Conservation (phyloP, 2,329 filamentous ascomycete genomes). For the Podosphaera leucotricha region DNA sequence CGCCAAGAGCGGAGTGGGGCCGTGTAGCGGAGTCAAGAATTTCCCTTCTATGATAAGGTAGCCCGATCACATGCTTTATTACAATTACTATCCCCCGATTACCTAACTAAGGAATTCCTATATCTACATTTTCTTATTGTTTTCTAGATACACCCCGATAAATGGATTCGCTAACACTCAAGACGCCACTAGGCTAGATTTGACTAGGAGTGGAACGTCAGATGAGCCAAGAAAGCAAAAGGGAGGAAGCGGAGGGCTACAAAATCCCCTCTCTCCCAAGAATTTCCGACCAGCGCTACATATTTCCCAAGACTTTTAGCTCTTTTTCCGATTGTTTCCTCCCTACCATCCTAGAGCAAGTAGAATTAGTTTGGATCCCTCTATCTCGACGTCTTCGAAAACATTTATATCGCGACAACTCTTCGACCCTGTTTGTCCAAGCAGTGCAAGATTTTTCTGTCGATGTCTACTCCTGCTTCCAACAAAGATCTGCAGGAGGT, state of each 20-base stretch:
- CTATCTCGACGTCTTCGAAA: not conserved
- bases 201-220: conserved; percentile 1
- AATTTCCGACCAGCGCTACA: not conserved
- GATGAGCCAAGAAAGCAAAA: conserved; percentile 1
- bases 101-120: not conserved
- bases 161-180: not conserved
- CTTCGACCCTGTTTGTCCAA: not conserved
- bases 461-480: conserved; percentile 6
- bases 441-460: not conserved
- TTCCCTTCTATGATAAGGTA: not conserved
- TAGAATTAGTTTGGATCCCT: not conserved
- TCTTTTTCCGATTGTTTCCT: not conserved
- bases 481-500: conserved; percentile 7
- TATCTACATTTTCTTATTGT: not conserved
- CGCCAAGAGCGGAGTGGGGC: not conserved
- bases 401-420: not conserved
- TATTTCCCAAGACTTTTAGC: conserved; percentile 1
- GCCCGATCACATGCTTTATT: not conserved
- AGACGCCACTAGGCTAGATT: not conserved
- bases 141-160: not conserved
- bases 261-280: conserved; percentile 1
- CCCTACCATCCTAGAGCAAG: not conserved
- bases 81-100: not conserved
- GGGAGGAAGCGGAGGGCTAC: conserved; percentile 1
- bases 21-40: not conserved